phyloP scores from a whole-genome alignment of 805 yeast genomes.

The Candida loeiensis region DNA sequence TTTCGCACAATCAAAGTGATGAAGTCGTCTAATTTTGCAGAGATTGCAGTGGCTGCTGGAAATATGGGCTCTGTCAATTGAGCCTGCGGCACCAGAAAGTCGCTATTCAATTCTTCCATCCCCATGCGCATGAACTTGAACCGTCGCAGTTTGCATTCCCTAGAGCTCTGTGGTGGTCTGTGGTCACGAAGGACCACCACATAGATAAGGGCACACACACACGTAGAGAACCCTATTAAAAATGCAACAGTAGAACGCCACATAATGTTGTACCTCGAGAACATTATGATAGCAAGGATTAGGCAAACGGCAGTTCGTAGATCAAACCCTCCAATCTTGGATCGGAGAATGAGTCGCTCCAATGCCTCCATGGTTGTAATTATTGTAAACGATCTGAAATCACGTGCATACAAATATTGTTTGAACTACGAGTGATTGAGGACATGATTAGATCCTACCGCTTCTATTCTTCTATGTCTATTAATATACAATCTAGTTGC shows the following conservation, averaged over 20 bases:
- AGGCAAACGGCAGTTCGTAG: neutral
- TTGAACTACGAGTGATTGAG: no score
- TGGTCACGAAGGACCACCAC: slow-evolving; percentile 2
- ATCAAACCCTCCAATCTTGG: neutral
- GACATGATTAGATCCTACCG: no score
- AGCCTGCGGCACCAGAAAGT: neutral
- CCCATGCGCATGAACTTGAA: slow-evolving; percentile 9
- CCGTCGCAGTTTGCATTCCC: slow-evolving; percentile 1
- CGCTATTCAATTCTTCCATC: slow-evolving; percentile 11
- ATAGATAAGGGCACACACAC: neutral
- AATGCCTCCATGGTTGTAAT: neutral
- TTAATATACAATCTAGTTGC: neutral
- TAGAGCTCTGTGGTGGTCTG: neutral
- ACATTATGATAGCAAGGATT: neutral
- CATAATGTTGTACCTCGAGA: neutral
- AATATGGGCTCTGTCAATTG: slow-evolving; percentile 25
- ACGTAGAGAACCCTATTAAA: slow-evolving; percentile 1
- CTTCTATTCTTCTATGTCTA: neutral
- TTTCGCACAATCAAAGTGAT: slow-evolving; percentile 46
- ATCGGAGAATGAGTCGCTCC: neutral
- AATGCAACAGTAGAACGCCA: no score
- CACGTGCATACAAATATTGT: neutral
- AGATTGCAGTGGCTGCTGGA: slow-evolving; percentile 49
- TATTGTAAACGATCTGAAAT: neutral
- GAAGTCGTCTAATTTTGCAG: slow-evolving; percentile 51